Evolutionary conservation across 495 filamentous ascomycete genomes (phyloP), one percentile per base, ranked within the genome.

Genomic region (Neurospora cerealis): DNA sequence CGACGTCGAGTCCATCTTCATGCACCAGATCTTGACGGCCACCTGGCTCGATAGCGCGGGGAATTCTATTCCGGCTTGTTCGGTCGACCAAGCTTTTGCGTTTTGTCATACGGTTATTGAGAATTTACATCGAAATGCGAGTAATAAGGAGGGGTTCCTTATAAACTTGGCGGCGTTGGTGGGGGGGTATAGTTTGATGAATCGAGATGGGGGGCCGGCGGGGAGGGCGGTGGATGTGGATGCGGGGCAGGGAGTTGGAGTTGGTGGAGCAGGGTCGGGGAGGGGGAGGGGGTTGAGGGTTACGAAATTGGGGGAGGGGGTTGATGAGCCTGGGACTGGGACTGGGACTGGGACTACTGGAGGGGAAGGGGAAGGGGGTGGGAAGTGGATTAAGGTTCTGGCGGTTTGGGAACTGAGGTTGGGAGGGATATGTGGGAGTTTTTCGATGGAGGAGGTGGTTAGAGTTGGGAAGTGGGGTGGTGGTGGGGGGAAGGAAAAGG

Each of bases 121-220:
- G 36, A 85, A 83, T 71, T 77, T 89, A 32, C 77, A 82, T 19
- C 78, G 77, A 3, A 78, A 84, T 32, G 83, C 85, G 0, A 77
- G 78, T 0, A 84, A 79, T 17, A 83, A 83, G 9, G 82, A 87
- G 76, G 81, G 82, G 0, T 89, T 88, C 72, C 76, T 89, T 8
- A 88, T 88, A 40, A 88, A 88, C 73, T 76, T 88, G 0, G 79
- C 84, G 2, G 86, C 85, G 15, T 79, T 89, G 46, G 83, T 81
- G 10, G 87, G 87, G 5, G 85, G 84, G 6, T 81, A 79, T 41
- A 74, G 83, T 8, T 73, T 88, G 66, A 83, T 86, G 79, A 78
- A 76, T 5, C 75, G 77, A 9, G 78, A 76, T 32, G 75, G 74
- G 40, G 76, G 84, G 28, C 77, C 75, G 15, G 80, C 86, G 32